These are phyloP conservation scores for Phytophthora melonis DNA, from an alignment of 352 stramenopile species.

Conservation along the genomic window DNA sequence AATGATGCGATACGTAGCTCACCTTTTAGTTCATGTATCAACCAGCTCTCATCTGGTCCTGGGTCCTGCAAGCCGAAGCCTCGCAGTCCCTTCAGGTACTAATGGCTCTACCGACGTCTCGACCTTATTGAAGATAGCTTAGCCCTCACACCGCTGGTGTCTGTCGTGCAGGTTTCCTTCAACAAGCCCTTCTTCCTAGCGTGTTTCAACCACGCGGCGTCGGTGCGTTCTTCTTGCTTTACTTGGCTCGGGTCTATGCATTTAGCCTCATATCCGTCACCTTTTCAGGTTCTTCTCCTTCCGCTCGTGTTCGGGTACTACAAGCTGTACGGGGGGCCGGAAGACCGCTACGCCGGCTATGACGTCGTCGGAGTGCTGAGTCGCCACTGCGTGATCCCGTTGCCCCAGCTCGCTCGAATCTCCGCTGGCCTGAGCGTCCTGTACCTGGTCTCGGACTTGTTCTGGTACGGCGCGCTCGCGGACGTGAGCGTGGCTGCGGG, in stretches of 20 bases:
- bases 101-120: background rate
- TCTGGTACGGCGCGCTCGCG: constrained; percentile 63
- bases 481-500: constrained; percentile 59
- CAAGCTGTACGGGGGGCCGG: constrained; percentile 36
- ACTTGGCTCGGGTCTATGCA: background rate
- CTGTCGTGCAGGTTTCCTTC: constrained; percentile 23
- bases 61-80: constrained; percentile 42
- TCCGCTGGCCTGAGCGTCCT: constrained; percentile 51
- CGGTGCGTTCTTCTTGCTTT: constrained; percentile 23
- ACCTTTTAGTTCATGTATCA: background rate
- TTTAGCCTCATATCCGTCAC: background rate
- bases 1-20: too few species aligned
- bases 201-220: constrained; percentile 61
- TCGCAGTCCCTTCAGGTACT: constrained; percentile 41
- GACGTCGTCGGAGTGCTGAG: constrained; percentile 38
- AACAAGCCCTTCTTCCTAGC: constrained; percentile 66
- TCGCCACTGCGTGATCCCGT: constrained; percentile 51
- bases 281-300: constrained; percentile 46
- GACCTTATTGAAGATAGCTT: background rate
- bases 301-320: constrained; percentile 51
- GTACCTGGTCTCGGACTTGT: constrained; percentile 62
- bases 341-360: constrained; percentile 27
- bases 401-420: constrained; percentile 43
- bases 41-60: constrained; percentile 37
- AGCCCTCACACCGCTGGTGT: background rate